These are phyloP conservation scores for Exsudoporus frostii DNA, from an alignment of 768 basidiomycete species.

Conservation along the genomic window DNA sequence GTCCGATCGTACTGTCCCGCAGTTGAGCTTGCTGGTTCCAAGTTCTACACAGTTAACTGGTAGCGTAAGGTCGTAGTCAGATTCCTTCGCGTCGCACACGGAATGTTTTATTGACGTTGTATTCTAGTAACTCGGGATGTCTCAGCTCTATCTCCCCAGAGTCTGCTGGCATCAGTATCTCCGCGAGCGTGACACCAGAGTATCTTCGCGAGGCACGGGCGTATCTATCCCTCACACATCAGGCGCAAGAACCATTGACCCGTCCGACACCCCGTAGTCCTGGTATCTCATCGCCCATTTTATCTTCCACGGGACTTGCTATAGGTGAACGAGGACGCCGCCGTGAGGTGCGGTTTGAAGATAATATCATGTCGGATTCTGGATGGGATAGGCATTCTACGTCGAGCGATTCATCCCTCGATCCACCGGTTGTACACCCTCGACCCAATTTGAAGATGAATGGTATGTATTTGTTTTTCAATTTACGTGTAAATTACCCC, in stretches of 20 bases:
- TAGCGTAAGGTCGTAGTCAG: conserved; percentile 13
- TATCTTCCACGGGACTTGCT: conserved; percentile 32
- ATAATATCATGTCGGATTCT: conserved; percentile 30
- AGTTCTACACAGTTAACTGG: conserved; percentile 7
- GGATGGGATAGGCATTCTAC: conserved; percentile 30
- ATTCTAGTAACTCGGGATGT: conserved; percentile 21
- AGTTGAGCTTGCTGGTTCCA: conserved; percentile 30
- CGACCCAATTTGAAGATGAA: conserved; percentile 14
- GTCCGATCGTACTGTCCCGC: conserved; percentile 18
- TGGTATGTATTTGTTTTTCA: conserved; percentile 13
- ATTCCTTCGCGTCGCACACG: neutral
- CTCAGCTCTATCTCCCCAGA: conserved; percentile 34
- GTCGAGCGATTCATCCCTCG: conserved; percentile 29
- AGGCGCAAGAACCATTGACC: conserved; percentile 8
- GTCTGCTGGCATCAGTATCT: conserved; percentile 30
- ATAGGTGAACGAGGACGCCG: conserved; percentile 26
- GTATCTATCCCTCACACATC: conserved; percentile 31
- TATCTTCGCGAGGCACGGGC: conserved; percentile 33
- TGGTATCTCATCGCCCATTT: conserved; percentile 23
- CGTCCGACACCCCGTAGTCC: conserved; percentile 19
- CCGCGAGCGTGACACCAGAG: conserved; percentile 32
- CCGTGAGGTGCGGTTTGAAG: conserved; percentile 35
- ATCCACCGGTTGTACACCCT: conserved; percentile 19
- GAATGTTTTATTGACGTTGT: conserved; percentile 1
- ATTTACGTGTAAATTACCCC: neutral